Percentiles rank a stretch among this genome's conserved stretches.
Conservation (phyloP, 1,284 basidiomycete genomes). For the Irpex lacteus region DNA sequence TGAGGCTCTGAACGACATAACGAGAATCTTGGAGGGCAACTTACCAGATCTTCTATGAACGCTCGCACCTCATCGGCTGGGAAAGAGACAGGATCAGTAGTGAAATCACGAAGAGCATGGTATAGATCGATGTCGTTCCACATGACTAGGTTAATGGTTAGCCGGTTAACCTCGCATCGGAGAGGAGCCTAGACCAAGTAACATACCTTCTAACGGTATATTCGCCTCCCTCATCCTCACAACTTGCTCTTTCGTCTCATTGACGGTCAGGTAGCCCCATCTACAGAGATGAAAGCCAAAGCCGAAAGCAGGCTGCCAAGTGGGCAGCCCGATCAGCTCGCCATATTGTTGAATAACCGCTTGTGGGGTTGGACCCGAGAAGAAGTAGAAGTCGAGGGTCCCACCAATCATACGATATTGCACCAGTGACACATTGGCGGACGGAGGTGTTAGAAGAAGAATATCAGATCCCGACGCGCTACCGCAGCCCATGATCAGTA, state of each 20-base stretch:
- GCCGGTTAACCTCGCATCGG: constrained; percentile 2
- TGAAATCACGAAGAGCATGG: constrained; percentile 66
- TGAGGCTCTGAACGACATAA: constrained; percentile 2
- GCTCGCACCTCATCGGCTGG: constrained; percentile 53
- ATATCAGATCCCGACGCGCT: constrained; percentile 63
- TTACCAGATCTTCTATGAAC: constrained; percentile 62
- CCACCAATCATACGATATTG: constrained; percentile 67
- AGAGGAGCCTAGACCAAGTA: neutral
- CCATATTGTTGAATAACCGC: constrained; percentile 70
- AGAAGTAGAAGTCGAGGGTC: constrained; percentile 57
- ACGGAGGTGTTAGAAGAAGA: constrained; percentile 51
- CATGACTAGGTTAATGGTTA: constrained; percentile 41
- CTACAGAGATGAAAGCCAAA: constrained; percentile 73
- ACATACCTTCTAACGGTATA: constrained; percentile 62
- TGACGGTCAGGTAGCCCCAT: constrained; percentile 34
- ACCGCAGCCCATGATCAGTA: neutral
- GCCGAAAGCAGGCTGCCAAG: constrained; percentile 66
- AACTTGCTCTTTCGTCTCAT: constrained; percentile 46
- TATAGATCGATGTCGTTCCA: constrained; percentile 81
- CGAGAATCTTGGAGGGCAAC: constrained; percentile 20
- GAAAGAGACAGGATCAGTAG: constrained; percentile 63
- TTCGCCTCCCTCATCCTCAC: constrained; percentile 57
- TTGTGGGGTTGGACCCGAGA: constrained; percentile 61
- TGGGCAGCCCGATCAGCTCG: constrained; percentile 55
- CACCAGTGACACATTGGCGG: constrained; percentile 50